Conservation (phyloP, 768 basidiomycete species). For the Leccinum boreale region DNA sequence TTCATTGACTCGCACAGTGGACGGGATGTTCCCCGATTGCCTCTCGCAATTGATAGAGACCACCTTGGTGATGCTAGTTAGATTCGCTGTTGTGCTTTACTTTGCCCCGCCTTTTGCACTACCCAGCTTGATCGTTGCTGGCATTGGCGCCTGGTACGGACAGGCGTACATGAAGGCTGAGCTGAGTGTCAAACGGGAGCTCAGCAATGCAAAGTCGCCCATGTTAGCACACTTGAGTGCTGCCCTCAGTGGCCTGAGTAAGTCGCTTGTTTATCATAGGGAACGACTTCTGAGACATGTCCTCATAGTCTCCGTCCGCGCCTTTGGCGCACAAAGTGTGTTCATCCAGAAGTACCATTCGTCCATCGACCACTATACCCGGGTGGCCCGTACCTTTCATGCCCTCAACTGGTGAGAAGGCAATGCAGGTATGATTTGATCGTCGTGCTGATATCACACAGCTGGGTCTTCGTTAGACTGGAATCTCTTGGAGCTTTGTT, state of each 20-base stretch:
- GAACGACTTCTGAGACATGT: background rate
- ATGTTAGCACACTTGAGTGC: slow-evolving; percentile 13
- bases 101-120: slow-evolving; percentile 21
- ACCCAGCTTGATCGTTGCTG: slow-evolving; percentile 22
- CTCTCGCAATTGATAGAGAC: background rate
- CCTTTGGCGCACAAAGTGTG: slow-evolving; percentile 34
- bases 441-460: background rate
- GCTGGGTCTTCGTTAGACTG: slow-evolving; percentile 37
- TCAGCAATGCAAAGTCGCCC: slow-evolving; percentile 23
- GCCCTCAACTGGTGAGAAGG: slow-evolving; percentile 24
- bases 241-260: slow-evolving; percentile 15
- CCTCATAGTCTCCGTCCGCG: slow-evolving; percentile 35
- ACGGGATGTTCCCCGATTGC: slow-evolving; percentile 1
- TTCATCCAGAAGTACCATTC: slow-evolving; percentile 28
- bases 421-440: background rate
- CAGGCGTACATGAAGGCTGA: slow-evolving; percentile 43
- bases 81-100: background rate
- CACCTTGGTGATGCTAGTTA: slow-evolving; percentile 3
- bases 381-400: slow-evolving; percentile 27
- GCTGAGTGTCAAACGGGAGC: slow-evolving; percentile 32
- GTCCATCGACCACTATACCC: slow-evolving; percentile 35
- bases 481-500: slow-evolving; percentile 42
- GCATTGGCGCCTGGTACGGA: slow-evolving; percentile 33
- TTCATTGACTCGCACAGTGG: slow-evolving; percentile 7
- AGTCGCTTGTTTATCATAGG: background rate